A percentile compares a stretch with the other conserved stretches of the same genome.
Evolutionary conservation across 1,284 basidiomycete genomes (phyloP).

Genomic region (Pseudozyma thailandica): DNA sequence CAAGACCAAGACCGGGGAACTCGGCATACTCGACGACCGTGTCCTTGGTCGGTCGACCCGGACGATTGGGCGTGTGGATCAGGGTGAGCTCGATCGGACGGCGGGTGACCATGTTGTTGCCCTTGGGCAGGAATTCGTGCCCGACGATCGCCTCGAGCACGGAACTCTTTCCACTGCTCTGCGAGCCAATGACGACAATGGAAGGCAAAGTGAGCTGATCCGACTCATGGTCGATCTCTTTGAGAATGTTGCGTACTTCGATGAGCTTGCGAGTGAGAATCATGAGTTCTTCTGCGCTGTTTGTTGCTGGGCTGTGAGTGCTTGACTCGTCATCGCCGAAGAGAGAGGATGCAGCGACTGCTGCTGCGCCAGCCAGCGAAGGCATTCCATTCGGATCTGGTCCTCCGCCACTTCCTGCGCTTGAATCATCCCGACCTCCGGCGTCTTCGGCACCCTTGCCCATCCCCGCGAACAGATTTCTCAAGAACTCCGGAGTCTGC

Average conservation of each 20-base stretch:
- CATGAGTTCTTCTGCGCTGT: conserved; percentile 74
- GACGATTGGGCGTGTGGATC: conserved; percentile 76
- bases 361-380: conserved; percentile 45
- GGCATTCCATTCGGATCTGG: conserved; percentile 25
- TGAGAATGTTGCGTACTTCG: conserved; percentile 90
- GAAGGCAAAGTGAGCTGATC: conserved; percentile 88
- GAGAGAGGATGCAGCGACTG: conserved; percentile 43
- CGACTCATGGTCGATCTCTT: conserved; percentile 89
- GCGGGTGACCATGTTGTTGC: conserved; percentile 99
- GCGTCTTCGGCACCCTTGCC: conserved; percentile 6
- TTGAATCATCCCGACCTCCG: conserved; percentile 6
- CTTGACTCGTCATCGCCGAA: conserved; percentile 36
- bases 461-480: conserved; percentile 34
- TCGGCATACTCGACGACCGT: conserved; percentile 83
- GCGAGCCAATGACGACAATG: conserved; percentile 97
- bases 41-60: conserved; percentile 70
- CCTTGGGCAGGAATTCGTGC: conserved; percentile 97
- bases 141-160: conserved; percentile 98
- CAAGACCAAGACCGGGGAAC: conserved; percentile 87
- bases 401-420: conserved; percentile 18
- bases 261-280: conserved; percentile 94
- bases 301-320: conserved; percentile 7
- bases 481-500: conserved; percentile 44
- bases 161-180: conserved; percentile 97
- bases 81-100: conserved; percentile 97